Base-by-base conservation (phyloP, 2,329 filamentous ascomycete genomes). In the Phialocephala subalpina region DNA sequence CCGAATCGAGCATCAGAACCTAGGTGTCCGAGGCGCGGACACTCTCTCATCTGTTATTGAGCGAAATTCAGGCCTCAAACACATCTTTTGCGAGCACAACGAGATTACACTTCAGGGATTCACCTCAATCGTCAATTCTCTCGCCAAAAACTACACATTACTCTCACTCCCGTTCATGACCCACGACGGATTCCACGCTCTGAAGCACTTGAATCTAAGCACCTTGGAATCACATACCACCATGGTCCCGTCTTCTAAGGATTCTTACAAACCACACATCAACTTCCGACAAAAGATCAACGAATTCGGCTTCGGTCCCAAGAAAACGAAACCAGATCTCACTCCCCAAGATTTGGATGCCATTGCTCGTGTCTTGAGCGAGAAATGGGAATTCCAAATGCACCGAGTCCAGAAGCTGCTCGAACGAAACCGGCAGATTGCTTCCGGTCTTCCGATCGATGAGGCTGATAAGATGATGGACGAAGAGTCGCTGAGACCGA, bases 11-110 rank as follows among this genome's bases (percentile, higher is more conserved):
- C 82, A 90, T 74, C 90, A 92, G 78, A 89, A 87, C 69, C 82
- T 92, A 7, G 90, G 90, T 3, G 76, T 91, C 25, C 88, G 90
- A 77, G 90, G 90, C 36, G 90, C 90, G 3, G 91, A 86, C 73
- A 90, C 89, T 0, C 80, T 92, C 40, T 87, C 90, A 1, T 89
- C 90, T 20, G 89, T 92, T 18, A 79, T 92, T 40, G 87, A 90
- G 72, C 82, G 82, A 67, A 92, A 92, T 72, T 81, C 77, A 1
- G 86, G 84, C 1, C 78, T 93, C 5, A 82, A 84, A 29, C 87
- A 92, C 74, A 82, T 93, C 6, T 83, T 91, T 71, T 92, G 90
- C 76, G 89, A 90, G 68, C 88, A 90, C 75, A 93, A 93, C 73
- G 87, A 88, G 62, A 90, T 92, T 63, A 89, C 88, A 55, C 81